A percentile compares a stretch with the other conserved stretches of the same genome.
Conservation (phyloP, 306 rosid species). For the Lathyrus sativus region DNA sequence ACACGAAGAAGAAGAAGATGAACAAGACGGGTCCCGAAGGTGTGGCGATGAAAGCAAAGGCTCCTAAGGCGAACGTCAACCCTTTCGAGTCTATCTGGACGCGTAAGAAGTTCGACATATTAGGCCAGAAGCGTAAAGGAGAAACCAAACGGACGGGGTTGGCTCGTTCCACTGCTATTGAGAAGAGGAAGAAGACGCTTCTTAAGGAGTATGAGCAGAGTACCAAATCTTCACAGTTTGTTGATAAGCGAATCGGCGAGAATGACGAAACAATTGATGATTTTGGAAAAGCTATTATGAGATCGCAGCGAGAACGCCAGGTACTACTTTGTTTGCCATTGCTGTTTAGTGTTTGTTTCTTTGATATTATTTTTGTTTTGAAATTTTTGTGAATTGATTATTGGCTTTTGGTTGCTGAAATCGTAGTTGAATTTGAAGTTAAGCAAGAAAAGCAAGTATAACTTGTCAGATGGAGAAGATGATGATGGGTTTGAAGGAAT, state of each 20-base stretch:
- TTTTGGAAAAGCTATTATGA: constrained; percentile 76
- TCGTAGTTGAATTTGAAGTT: constrained; percentile 62
- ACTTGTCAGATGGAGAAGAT: constrained; percentile 84
- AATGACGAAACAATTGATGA: constrained; percentile 65
- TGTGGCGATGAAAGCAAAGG: constrained; percentile 69
- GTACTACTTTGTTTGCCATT: constrained; percentile 33
- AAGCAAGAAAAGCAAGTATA: constrained; percentile 73
- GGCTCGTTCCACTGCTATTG: constrained; percentile 71
- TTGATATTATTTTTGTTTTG: not conserved
- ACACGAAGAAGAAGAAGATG: constrained; percentile 51
- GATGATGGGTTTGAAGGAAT: constrained; percentile 67
- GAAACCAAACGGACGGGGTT: constrained; percentile 74
- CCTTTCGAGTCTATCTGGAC: constrained; percentile 90
- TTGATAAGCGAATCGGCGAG: constrained; percentile 86
- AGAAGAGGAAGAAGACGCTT: constrained; percentile 86
- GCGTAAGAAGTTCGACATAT: constrained; percentile 66
- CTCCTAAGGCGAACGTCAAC: constrained; percentile 45
- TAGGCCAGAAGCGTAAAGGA: constrained; percentile 88
- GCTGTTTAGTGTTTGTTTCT: not conserved
- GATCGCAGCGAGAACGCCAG: constrained; percentile 84
- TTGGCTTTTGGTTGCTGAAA: constrained; percentile 1
- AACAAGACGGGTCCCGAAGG: constrained; percentile 56
- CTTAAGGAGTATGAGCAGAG: constrained; percentile 77
- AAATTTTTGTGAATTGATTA: not conserved
- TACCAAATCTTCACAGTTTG: constrained; percentile 60